These are phyloP conservation scores for Chaetomiaceae sp. DNA, from an alignment of 2,329 filamentous ascomycete species.

Conservation along the genomic window DNA sequence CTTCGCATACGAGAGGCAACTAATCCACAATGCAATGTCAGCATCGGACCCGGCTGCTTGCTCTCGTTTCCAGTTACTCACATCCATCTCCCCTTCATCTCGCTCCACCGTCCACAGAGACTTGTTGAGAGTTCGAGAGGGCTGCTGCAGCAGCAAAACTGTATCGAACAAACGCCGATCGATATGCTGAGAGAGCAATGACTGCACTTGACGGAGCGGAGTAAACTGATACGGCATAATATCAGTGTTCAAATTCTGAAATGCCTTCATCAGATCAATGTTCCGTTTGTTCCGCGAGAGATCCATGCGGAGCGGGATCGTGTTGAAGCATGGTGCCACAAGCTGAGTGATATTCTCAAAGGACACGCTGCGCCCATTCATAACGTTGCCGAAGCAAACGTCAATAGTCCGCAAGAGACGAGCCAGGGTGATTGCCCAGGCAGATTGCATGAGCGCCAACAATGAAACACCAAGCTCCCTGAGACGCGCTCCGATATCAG, in stretches of 20 bases:
- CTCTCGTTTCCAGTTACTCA: slow-evolving; percentile 32
- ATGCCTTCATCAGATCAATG: slow-evolving; percentile 49
- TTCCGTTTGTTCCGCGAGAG: slow-evolving; percentile 44
- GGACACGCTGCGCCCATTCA: slow-evolving; percentile 66
- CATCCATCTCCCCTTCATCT: slow-evolving; percentile 62
- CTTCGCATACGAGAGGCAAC: slow-evolving; percentile 70
- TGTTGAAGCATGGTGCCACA: slow-evolving; percentile 91
- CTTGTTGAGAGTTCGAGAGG: slow-evolving; percentile 48
- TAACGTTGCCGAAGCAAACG: slow-evolving; percentile 80
- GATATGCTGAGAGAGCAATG: slow-evolving; percentile 34
- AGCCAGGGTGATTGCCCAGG: slow-evolving; percentile 63
- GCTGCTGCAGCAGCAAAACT: slow-evolving; percentile 70
- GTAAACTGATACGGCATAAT: slow-evolving; percentile 66
- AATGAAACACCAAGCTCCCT: slow-evolving; percentile 54
- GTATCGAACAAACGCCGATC: slow-evolving; percentile 65
- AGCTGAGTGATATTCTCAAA: slow-evolving; percentile 62
- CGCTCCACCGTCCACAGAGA: slow-evolving; percentile 50
- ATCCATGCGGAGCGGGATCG: slow-evolving; percentile 63
- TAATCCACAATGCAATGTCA: slow-evolving; percentile 17
- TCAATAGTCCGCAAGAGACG: slow-evolving; percentile 52
- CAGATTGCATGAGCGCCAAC: slow-evolving; percentile 62
- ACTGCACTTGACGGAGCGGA: slow-evolving; percentile 65
- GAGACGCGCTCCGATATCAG: slow-evolving; percentile 41
- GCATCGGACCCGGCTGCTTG: neutral
- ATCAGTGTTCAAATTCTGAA: slow-evolving; percentile 57